phyloP scores from a whole-genome alignment of 2,329 filamentous ascomycete species.

The Drechslerella dactyloides region DNA sequence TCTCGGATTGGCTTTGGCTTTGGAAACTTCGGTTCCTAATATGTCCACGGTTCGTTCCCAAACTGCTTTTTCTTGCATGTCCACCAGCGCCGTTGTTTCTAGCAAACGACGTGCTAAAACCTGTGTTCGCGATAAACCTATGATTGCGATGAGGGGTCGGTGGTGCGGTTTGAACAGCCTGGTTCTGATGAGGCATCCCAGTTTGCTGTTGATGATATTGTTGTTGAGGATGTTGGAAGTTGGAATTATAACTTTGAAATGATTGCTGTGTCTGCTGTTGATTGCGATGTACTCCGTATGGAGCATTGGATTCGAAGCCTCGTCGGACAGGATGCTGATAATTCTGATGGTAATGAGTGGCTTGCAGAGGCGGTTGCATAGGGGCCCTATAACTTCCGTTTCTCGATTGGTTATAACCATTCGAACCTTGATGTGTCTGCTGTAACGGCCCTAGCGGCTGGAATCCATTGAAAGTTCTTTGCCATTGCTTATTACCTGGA shows the following conservation, averaged over 20 bases:
- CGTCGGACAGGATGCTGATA: constrained; percentile 8
- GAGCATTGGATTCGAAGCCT: constrained; percentile 4
- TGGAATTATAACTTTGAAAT: constrained; percentile 11
- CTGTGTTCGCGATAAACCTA: constrained; percentile 19
- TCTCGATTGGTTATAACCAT: constrained; percentile 7
- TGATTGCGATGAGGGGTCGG: constrained; percentile 20
- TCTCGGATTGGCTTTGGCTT: constrained; percentile 15
- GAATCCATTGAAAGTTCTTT: constrained; percentile 7
- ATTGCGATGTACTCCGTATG: not conserved
- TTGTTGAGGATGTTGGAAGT: constrained; percentile 14
- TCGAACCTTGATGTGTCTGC: constrained; percentile 10
- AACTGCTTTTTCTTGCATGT: constrained; percentile 4
- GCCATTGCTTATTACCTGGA: not conserved
- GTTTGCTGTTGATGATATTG: constrained; percentile 16
- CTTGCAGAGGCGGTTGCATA: constrained; percentile 4
- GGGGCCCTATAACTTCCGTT: constrained; percentile 1
- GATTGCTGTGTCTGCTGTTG: constrained; percentile 12
- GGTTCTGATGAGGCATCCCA: not conserved
- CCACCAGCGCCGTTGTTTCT: not conserved
- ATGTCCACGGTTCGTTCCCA: constrained; percentile 17
- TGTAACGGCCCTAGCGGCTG: not conserved
- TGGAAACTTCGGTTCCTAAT: constrained; percentile 15
- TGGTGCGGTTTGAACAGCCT: constrained; percentile 21
- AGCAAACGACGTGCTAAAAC: constrained; percentile 1
- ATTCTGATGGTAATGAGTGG: constrained; percentile 12